phyloP scores from a whole-genome alignment of 345 rosid species.

The Melaleuca alternifolia region DNA sequence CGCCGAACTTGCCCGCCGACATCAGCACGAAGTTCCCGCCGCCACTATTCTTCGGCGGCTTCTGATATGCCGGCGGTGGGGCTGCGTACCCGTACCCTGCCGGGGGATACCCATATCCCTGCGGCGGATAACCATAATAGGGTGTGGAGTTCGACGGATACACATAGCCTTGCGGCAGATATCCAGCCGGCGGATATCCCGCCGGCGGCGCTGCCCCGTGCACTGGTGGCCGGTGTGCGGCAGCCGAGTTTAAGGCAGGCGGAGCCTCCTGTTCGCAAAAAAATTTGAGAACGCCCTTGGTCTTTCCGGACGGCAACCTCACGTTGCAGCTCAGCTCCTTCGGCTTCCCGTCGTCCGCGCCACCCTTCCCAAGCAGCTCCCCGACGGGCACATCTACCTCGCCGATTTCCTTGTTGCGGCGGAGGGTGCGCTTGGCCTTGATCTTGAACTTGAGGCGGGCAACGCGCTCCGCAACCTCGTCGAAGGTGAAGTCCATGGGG shows the following conservation, averaged over 20 bases:
- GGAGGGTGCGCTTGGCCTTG: conserved; percentile 31
- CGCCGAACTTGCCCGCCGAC: too few relatives aligned
- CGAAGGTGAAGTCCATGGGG: conserved; percentile 38
- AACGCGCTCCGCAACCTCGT: conserved; percentile 27
- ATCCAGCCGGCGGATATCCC: neutral
- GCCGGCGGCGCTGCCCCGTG: neutral
- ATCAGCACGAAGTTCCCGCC: too few relatives aligned
- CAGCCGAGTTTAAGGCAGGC: conserved; percentile 3
- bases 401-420: conserved; percentile 34
- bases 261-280: conserved; percentile 21
- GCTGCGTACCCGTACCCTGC: neutral
- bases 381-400: conserved; percentile 44
- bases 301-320: conserved; percentile 10
- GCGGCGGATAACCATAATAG: neutral
- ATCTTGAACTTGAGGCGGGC: conserved; percentile 30
- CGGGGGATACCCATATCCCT: neutral
- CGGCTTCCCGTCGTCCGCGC: conserved; percentile 7
- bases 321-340: neutral
- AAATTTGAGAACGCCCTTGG: conserved; percentile 22
- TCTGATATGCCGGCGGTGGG: too few relatives aligned
- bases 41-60: too few relatives aligned
- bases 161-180: neutral
- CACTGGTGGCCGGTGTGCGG: neutral
- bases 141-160: neutral
- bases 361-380: conserved; percentile 20